phyloP scores from a whole-genome alignment of 1,139 yeast genomes.

The Schwanniomyces etchellsii region DNA sequence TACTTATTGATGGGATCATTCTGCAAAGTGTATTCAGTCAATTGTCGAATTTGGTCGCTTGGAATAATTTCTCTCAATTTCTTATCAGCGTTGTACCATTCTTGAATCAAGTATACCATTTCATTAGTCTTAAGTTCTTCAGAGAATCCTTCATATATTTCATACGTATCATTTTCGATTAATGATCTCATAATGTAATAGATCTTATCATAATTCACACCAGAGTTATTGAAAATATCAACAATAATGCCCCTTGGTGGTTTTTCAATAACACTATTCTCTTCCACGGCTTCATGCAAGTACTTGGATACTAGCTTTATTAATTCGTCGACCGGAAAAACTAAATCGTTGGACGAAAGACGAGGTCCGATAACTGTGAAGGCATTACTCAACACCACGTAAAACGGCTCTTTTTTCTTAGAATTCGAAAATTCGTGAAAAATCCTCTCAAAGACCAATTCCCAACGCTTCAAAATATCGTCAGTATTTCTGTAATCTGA shows the following conservation, averaged over 20 bases:
- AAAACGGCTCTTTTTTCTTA: slow-evolving; percentile 33
- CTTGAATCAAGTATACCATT: slow-evolving; percentile 56
- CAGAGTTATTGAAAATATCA: slow-evolving; percentile 72
- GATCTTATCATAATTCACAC: slow-evolving; percentile 64
- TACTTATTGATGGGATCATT: slow-evolving; percentile 43
- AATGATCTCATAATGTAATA: slow-evolving; percentile 64
- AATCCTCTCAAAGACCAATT: slow-evolving; percentile 49
- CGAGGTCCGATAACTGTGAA: slow-evolving; percentile 41
- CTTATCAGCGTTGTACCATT: slow-evolving; percentile 63
- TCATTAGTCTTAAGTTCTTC: slow-evolving; percentile 38
- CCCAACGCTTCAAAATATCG: slow-evolving; percentile 70
- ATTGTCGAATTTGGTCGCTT: slow-evolving; percentile 27
- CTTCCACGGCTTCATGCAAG: slow-evolving; percentile 32
- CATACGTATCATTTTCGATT: slow-evolving; percentile 57
- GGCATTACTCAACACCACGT: slow-evolving; percentile 30
- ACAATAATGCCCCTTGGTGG: slow-evolving; percentile 39
- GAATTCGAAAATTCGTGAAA: slow-evolving; percentile 28
- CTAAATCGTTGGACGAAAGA: slow-evolving; percentile 52
- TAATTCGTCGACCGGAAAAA: slow-evolving; percentile 74
- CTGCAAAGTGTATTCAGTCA: slow-evolving; percentile 34
- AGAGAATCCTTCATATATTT: slow-evolving; percentile 41
- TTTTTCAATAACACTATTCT: slow-evolving; percentile 36
- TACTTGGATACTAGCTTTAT: slow-evolving; percentile 51
- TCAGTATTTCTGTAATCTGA: slow-evolving; percentile 77
- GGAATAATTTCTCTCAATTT: slow-evolving; percentile 51